Conservation (phyloP, 768 basidiomycete species). For the Bullera alba region DNA sequence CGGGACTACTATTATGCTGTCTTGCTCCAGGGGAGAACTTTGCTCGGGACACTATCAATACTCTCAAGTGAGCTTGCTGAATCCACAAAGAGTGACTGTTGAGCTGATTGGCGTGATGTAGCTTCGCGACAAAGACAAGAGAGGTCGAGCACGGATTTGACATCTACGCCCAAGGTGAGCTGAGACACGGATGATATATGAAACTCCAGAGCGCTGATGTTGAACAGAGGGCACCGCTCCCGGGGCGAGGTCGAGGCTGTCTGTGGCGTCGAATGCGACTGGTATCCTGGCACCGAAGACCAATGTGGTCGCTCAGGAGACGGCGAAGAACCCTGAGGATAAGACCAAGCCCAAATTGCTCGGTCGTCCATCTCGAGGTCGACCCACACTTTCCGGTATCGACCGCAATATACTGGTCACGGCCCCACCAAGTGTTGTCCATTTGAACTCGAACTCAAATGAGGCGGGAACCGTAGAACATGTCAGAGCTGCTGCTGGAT, state of each 20-base stretch:
- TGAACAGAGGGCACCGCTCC: background rate
- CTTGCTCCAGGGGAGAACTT: conserved; percentile 76
- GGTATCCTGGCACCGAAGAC: background rate
- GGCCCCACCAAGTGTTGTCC: too few relatives aligned
- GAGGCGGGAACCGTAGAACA: too few relatives aligned
- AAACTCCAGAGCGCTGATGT: background rate
- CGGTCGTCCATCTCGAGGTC: background rate
- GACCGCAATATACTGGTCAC: too few relatives aligned
- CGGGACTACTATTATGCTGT: conserved; percentile 78
- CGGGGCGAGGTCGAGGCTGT: background rate
- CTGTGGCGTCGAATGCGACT: background rate
- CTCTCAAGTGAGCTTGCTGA: conserved; percentile 61
- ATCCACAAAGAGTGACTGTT: background rate
- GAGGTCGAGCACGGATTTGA: background rate
- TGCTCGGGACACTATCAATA: conserved; percentile 79
- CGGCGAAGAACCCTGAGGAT: background rate
- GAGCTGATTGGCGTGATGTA: background rate
- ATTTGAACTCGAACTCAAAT: too few relatives aligned
- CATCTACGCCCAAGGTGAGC: background rate
- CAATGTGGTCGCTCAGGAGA: background rate
- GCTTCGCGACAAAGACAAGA: background rate
- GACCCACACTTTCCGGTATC: too few relatives aligned
- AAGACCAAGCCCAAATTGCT: background rate
- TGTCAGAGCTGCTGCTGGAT: too few relatives aligned
- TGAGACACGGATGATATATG: background rate